Base-by-base conservation (phyloP, 1,284 basidiomycete species). In the Rhodotorula sp. region DNA sequence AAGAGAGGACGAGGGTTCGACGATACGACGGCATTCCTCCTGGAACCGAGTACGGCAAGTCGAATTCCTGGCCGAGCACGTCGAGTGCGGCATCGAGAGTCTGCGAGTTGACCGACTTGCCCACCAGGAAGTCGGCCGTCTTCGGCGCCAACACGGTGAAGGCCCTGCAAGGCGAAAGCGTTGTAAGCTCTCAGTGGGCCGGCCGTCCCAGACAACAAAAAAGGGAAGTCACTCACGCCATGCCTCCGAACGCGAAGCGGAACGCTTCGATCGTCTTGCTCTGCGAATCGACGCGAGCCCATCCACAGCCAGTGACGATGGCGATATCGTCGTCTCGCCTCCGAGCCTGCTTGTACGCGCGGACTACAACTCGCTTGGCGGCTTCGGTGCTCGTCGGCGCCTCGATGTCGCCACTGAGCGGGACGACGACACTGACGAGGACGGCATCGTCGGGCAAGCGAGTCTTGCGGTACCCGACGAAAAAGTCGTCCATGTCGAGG, bases 281-380 rank as follows among this genome's bases (percentile, higher is more conserved):
- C 3, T 48, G 48, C 21, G n/a, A 67, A 26, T 56, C 54, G 15
- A 56, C 54, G 8, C 54, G 54, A 15, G 54, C 26, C 54, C 54
- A 56, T 10, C 54, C 54, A 72, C 81, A 81, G 18, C 73, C 76
- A 1, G 79, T 81, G 57, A 82, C 81, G 62, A 81, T 82, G 49
- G 81, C 80, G 59, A 82, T 82, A 64, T 82, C 81, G 65, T 82
- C 81, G 62, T 82, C 81, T 63, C 79, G 80, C 14, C 81, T 68
- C 73, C 81, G 82, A 21, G 80, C 69, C 70, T 76, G 76, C 76
- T 82, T 82, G 80, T 79, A 82, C 4, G 81, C 80, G 20, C 79
- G 73, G 2, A 79, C 69, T 20, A 81, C 72, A 4, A 26, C n/a
- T 16, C 54, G 54, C 54, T 56, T 56, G 8, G 54, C 8, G 54